A percentile compares a stretch with the other conserved stretches of the same genome.
Evolutionary conservation across 2,329 filamentous ascomycete species (phyloP).

Genomic region (Pseudogymnoascus sp.): DNA sequence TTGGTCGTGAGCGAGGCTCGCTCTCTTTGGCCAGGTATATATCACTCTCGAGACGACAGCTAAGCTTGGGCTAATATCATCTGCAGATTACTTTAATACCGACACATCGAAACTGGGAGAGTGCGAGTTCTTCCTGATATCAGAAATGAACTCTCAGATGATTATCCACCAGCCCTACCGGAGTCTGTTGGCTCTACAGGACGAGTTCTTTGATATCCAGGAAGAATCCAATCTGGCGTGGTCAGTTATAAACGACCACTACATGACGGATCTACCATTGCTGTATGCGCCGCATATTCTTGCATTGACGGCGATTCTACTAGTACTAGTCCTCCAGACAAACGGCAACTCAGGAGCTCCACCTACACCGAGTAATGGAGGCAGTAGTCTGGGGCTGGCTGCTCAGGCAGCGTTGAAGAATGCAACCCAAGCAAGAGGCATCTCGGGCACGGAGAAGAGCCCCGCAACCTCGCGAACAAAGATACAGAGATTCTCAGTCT

Average conservation of each 20-base stretch:
- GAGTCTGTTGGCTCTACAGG: constrained; percentile 53
- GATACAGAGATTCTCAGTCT: constrained; percentile 49
- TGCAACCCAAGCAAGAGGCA: constrained; percentile 18
- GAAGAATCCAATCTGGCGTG: constrained; percentile 59
- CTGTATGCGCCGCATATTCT: constrained; percentile 61
- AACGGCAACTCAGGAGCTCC: constrained; percentile 29
- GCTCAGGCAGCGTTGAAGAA: constrained; percentile 26
- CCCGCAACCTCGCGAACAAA: constrained; percentile 20
- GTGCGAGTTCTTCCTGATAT: constrained; percentile 67
- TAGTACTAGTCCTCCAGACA: constrained; percentile 58
- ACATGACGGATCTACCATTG: constrained; percentile 60
- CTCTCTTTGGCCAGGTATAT: constrained; percentile 65
- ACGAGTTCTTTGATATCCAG: constrained; percentile 47
- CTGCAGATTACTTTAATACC: constrained; percentile 49
- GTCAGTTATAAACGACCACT: constrained; percentile 66
- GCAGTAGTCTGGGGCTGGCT: constrained; percentile 26
- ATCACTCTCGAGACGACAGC: background rate
- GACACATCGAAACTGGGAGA: constrained; percentile 64
- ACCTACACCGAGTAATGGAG: constrained; percentile 34
- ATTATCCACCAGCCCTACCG: constrained; percentile 69
- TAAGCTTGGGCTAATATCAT: constrained; percentile 13
- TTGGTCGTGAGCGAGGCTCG: constrained; percentile 81
- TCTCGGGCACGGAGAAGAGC: constrained; percentile 15
- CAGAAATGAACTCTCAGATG: constrained; percentile 64
- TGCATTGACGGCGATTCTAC: constrained; percentile 59